A percentile compares a stretch with the other conserved stretches of the same genome.
Conservation (phyloP, 768 basidiomycete genomes). For the Tulasnella calospora region DNA sequence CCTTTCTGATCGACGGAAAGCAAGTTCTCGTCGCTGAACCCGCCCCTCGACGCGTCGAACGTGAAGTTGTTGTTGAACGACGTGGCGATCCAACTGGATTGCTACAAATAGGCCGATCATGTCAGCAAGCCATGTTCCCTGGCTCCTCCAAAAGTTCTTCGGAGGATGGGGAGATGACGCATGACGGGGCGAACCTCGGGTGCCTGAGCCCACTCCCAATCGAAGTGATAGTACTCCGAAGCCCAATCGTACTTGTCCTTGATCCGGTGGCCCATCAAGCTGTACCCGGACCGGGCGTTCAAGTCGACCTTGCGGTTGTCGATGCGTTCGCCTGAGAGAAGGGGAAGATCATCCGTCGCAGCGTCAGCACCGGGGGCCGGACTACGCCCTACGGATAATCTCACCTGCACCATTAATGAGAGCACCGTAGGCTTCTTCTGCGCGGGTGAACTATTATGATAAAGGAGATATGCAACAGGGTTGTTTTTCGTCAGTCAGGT, state of each 20-base stretch:
- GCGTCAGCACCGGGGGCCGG: background rate
- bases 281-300: constrained; percentile 52
- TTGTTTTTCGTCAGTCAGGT: background rate
- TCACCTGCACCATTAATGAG: background rate
- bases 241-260: constrained; percentile 46
- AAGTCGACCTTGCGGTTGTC: constrained; percentile 49
- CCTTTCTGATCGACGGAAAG: constrained; percentile 59
- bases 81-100: constrained; percentile 23
- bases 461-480: background rate
- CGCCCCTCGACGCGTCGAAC: constrained; percentile 47
- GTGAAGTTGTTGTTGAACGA: constrained; percentile 58
- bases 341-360: background rate
- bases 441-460: background rate
- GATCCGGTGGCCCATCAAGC: constrained; percentile 47
- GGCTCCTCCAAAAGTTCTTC: no score
- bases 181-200: constrained; percentile 63
- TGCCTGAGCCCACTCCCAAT: constrained; percentile 52
- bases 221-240: constrained; percentile 55
- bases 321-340: constrained; percentile 43
- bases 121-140: background rate
- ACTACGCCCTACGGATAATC: background rate
- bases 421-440: background rate
- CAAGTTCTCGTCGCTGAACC: constrained; percentile 52
- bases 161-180: no score
- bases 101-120: background rate